Base-by-base conservation (phyloP, 2,329 filamentous ascomycete species). In the Penicillium sp. region DNA sequence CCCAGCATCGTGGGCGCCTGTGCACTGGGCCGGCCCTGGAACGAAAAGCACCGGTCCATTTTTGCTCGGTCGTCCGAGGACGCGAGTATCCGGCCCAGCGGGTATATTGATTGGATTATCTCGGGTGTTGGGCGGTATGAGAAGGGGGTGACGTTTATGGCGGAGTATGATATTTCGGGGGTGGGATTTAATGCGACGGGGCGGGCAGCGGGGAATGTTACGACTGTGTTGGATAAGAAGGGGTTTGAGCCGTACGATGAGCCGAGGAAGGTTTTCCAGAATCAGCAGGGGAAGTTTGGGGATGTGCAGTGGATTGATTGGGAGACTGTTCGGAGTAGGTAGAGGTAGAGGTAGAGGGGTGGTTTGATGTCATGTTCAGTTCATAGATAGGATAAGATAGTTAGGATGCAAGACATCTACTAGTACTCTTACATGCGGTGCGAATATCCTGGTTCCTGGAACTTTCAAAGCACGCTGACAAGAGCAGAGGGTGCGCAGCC, bases 21-120 rank as follows among this genome's bases (percentile, higher is more conserved):
- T 67, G 77, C 85, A 0, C 78, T 88, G 0, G 86, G 86, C 1
- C 73, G 86, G n/a, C 86, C 86, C 0, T 88, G 86, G 82, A 88
- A 89, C 66, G 76, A 80, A 0, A 73, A 77, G 46, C 84, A 87
- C 61, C 79, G 83, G 19, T 84, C 82, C 36, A 78, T 88, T 60
- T 87, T 87, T 62, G 81, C 83, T 54, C 71, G 81, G 11, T 80
- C 76, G 1, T 84, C 83, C 61, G 74, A 87, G 6, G 85, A 88
- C 66, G 77, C 77, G 5, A 83, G 80, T 47, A 82, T 88, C 27
- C 62, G 75, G 39, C 75, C 81, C 0, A 77, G 74, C 1, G 86
- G 85, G 2, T 88, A 87, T 66, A 84, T 83, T 39, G 66, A 77
- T 11, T 87, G 85, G 85, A 67, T 75, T 14, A 60, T 67, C 11